These are phyloP conservation scores for Aphanomyces invadans DNA, from an alignment of 352 stramenopile species.

Conservation along the genomic window DNA sequence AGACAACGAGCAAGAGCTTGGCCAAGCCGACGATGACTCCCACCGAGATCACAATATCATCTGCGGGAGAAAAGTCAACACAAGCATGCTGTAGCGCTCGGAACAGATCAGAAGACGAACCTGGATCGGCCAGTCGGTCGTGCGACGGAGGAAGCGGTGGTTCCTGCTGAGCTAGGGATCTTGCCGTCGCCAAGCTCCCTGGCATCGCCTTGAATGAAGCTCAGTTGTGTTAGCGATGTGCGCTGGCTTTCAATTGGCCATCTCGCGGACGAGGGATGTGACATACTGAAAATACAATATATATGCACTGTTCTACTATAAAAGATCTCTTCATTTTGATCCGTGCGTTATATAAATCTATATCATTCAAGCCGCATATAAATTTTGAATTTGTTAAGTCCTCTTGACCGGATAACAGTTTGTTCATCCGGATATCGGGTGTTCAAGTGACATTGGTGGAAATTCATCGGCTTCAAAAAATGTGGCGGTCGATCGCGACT, in stretches of 20 bases:
- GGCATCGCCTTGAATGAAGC: no score
- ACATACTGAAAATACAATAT: no score
- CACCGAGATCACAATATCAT: neutral
- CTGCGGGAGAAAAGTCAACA: neutral
- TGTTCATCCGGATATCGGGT: neutral
- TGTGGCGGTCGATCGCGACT: neutral
- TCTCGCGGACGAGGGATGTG: no score
- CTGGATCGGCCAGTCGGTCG: neutral
- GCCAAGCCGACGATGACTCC: constrained; percentile 1
- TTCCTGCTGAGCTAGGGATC: neutral
- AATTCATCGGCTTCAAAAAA: no score
- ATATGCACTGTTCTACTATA: neutral
- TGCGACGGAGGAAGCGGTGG: neutral
- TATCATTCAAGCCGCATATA: neutral
- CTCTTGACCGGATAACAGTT: neutral
- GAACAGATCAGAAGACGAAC: neutral
- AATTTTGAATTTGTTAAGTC: neutral
- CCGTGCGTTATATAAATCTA: no score
- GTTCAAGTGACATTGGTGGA: neutral
- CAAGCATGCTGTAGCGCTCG: neutral
- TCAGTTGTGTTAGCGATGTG: no score
- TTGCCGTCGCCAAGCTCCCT: neutral
- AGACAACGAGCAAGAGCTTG: neutral
- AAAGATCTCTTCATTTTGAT: neutral
- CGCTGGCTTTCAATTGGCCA: neutral